Conservation (phyloP, 2,329 filamentous ascomycete species). For the Exophiala xenobiotica region DNA sequence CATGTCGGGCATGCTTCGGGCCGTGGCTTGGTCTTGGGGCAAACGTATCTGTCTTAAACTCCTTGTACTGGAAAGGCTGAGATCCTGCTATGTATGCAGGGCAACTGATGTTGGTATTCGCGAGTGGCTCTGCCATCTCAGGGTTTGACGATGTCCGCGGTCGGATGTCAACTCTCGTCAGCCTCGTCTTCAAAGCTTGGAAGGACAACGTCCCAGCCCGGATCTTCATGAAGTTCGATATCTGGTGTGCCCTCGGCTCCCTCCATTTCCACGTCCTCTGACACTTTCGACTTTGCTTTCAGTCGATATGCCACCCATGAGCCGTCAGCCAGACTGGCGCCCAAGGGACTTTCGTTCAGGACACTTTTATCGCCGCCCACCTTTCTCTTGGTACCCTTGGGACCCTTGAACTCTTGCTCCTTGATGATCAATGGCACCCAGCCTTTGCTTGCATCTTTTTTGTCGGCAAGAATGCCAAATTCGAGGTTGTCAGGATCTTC, state of each 20-base stretch:
- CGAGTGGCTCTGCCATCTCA: too few species aligned
- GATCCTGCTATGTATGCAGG: too few species aligned
- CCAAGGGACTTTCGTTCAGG: constrained; percentile 35
- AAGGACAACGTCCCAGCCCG: constrained; percentile 33
- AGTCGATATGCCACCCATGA: constrained; percentile 42
- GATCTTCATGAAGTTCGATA: constrained; percentile 30
- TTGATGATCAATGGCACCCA: constrained; percentile 47
- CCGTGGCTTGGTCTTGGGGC: too few species aligned
- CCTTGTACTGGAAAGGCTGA: neutral
- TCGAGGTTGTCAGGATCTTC: constrained; percentile 44
- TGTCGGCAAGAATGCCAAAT: constrained; percentile 49
- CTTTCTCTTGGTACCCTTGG: constrained; percentile 31
- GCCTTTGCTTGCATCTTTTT: constrained; percentile 50
- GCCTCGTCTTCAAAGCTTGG: constrained; percentile 34
- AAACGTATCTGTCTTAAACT: too few species aligned
- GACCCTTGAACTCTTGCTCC: constrained; percentile 31
- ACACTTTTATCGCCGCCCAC: constrained; percentile 34
- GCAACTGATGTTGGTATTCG: too few species aligned
- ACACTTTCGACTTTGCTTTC: constrained; percentile 17
- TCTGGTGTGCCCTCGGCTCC: constrained; percentile 24
- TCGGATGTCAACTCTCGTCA: constrained; percentile 12
- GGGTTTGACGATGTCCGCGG: too few species aligned
- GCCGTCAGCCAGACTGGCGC: constrained; percentile 42
- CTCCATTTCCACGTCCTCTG: constrained; percentile 14
- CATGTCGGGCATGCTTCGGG: too few species aligned